Base-by-base conservation (phyloP, 106 monocot genomes). In the Dendrobium chrysotoxum region DNA sequence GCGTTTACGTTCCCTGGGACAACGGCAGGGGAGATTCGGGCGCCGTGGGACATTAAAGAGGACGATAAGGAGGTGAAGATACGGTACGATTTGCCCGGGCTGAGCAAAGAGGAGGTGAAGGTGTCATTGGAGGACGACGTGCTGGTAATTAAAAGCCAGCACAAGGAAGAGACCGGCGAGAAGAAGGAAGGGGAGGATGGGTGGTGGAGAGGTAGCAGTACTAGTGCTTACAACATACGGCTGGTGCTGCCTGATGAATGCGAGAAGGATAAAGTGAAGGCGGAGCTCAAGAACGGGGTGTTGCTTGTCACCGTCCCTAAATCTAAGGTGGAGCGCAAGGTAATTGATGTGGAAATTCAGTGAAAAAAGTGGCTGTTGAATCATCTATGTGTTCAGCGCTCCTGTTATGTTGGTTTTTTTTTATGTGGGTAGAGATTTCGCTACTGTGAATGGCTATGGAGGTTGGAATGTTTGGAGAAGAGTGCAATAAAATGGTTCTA, bases 261-360 rank as follows among this genome's bases (percentile, higher is more conserved):
- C 80, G 88, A 95, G 55, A 92, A 86, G 82, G 85, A 77, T 0
- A 85, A 95, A 53, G 82, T 95, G 77, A 85, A 28, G 77, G 91
- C 94, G 28, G 94, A 94, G 84, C 80, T 94, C 66, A 94, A 87
- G 85, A 90, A 94, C 40, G 94, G 91, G 39, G 90, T 94, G 72
- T 78, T 94, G 79, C 67, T 92, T 11, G 87, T 95, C 5, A 85
- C 82, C 23, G 57, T 90, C 16, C 92, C 92, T 0, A 92, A 92
- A 82, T 70, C 26, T 1, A 57, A 87, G 83, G 81, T 84, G 5
- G 83, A 92, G 40, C 81, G 78, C 38, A 90, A 92, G 72, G 88
- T 92, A 16, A 78, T 90, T 41, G 90, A 92, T 65, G 85, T 95
- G 1, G 46, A 87, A 30, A 31, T 81, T 20, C 75, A 81, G 76